These are phyloP conservation scores for Suillus brevipes DNA, from an alignment of 768 basidiomycete genomes.

Conservation along the genomic window DNA sequence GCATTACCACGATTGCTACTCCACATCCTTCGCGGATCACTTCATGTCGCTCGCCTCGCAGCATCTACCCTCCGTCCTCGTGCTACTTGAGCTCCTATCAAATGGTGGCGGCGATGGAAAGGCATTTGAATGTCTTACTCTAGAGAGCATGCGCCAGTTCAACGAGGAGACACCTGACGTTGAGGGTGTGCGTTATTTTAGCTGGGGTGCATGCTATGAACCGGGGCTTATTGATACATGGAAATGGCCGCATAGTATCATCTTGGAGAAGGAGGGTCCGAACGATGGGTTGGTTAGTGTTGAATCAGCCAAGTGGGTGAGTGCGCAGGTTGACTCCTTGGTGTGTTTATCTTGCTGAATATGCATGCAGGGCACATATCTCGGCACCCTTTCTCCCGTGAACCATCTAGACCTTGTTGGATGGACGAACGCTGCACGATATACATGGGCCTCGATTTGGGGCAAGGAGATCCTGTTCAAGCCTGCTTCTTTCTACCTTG, in stretches of 20 bases:
- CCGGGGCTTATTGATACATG: slow-evolving; percentile 92
- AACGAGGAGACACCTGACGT: slow-evolving; percentile 85
- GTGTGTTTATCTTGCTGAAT: not conserved
- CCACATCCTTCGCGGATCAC: slow-evolving; percentile 95
- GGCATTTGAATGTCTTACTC: slow-evolving; percentile 87
- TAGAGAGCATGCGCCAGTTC: slow-evolving; percentile 84
- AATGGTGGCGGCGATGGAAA: slow-evolving; percentile 94
- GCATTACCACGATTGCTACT: slow-evolving; percentile 91
- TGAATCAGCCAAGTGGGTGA: slow-evolving; percentile 81
- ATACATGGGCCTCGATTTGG: slow-evolving; percentile 85
- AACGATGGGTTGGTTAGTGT: slow-evolving; percentile 95
- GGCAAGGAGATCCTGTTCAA: slow-evolving; percentile 91
- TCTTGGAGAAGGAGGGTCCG: slow-evolving; percentile 83
- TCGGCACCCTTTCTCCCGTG: slow-evolving; percentile 88
- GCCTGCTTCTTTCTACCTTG: slow-evolving; percentile 88
- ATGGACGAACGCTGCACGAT: slow-evolving; percentile 88
- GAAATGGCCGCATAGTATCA: slow-evolving; percentile 77
- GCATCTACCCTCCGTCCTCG: slow-evolving; percentile 68
- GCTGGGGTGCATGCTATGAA: slow-evolving; percentile 91
- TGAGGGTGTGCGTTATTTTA: slow-evolving; percentile 81
- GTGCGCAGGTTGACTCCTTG: slow-evolving; percentile 11
- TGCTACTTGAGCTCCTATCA: slow-evolving; percentile 79
- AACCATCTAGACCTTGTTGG: slow-evolving; percentile 93
- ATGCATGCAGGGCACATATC: slow-evolving; percentile 75
- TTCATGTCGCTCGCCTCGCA: slow-evolving; percentile 72